Evolutionary conservation across 495 filamentous ascomycete genomes (phyloP).

Genomic region (Aspergillus panamensis): DNA sequence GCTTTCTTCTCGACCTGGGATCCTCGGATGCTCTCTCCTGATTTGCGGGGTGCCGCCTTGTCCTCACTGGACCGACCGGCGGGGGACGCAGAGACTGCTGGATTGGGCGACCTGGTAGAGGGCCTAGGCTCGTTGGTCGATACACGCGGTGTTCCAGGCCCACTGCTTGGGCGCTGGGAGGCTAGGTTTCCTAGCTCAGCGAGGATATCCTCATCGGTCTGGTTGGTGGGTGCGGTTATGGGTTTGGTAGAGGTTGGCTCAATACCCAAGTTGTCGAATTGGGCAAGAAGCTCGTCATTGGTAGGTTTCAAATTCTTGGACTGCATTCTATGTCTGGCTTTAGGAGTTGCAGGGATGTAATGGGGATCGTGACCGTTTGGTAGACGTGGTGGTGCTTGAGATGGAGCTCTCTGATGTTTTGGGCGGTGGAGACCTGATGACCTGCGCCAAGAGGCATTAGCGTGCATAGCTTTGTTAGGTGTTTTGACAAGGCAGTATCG

Average conservation of each 20-base stretch:
- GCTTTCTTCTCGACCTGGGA: constrained; percentile 55
- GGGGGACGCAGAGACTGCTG: constrained; percentile 51
- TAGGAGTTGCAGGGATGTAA: not conserved
- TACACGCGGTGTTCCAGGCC: constrained; percentile 79
- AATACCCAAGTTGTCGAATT: constrained; percentile 71
- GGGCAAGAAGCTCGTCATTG: constrained; percentile 77
- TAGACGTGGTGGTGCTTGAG: constrained; percentile 8
- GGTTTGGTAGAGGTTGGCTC: constrained; percentile 45
- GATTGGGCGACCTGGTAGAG: constrained; percentile 54
- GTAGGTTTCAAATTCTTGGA: constrained; percentile 56
- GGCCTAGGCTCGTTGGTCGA: constrained; percentile 52
- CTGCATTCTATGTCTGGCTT: constrained; percentile 30
- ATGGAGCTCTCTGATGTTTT: constrained; percentile 15
- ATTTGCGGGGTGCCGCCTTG: constrained; percentile 59
- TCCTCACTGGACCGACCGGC: constrained; percentile 58
- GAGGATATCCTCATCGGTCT: constrained; percentile 64
- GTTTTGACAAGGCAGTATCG: not conserved
- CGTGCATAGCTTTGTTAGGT: constrained; percentile 6
- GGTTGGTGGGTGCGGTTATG: constrained; percentile 39
- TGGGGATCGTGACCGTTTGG: not conserved
- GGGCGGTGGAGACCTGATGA: constrained; percentile 26
- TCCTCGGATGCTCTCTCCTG: constrained; percentile 68
- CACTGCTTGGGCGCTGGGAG: constrained; percentile 59
- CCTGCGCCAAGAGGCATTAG: constrained; percentile 26
- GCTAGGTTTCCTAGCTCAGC: constrained; percentile 82